These are phyloP conservation scores for Deuterostichococcus epilithicus DNA, from an alignment of 139 green algal genomes.

Conservation along the genomic window DNA sequence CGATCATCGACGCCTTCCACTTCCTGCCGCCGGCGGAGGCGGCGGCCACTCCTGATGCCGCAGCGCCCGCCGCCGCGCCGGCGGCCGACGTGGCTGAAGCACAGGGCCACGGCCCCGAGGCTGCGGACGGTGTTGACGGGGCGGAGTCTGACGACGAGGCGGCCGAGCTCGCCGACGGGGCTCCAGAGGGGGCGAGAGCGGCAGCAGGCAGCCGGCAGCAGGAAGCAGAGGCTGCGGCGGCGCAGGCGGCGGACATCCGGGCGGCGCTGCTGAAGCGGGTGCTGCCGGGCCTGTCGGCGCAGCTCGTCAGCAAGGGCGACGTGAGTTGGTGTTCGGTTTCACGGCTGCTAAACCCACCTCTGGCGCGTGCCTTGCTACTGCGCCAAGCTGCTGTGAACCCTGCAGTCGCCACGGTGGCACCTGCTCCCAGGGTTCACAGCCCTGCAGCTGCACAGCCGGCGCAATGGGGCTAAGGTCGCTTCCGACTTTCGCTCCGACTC, in stretches of 20 bases:
- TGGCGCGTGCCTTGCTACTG: too few relatives aligned
- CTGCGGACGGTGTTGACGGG: background rate
- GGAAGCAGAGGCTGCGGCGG: background rate
- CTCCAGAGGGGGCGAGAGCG: background rate
- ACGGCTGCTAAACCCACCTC: too few relatives aligned
- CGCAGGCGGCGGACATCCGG: background rate
- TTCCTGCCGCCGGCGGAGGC: conserved; percentile 46
- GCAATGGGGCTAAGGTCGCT: too few relatives aligned
- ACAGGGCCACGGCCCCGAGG: background rate
- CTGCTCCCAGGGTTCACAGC: too few relatives aligned
- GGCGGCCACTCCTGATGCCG: conserved; percentile 1
- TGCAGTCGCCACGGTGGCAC: too few relatives aligned
- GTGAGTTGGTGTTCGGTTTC: background rate
- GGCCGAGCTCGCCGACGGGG: background rate
- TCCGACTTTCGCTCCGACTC: too few relatives aligned
- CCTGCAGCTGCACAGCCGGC: too few relatives aligned
- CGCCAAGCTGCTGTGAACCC: too few relatives aligned
- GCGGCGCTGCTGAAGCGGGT: conserved; percentile 23
- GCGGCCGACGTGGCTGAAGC: conserved; percentile 4
- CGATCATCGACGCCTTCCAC: conserved; percentile 79
- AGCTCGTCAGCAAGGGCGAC: conserved; percentile 40
- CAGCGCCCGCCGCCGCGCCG: background rate
- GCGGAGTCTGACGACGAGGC: conserved; percentile 11
- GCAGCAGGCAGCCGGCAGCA: background rate
- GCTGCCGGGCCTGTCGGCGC: conserved; percentile 55